Evolutionary conservation across 2,329 filamentous ascomycete genomes (phyloP).

Genomic region (Lasiodiplodia hormozganensis): DNA sequence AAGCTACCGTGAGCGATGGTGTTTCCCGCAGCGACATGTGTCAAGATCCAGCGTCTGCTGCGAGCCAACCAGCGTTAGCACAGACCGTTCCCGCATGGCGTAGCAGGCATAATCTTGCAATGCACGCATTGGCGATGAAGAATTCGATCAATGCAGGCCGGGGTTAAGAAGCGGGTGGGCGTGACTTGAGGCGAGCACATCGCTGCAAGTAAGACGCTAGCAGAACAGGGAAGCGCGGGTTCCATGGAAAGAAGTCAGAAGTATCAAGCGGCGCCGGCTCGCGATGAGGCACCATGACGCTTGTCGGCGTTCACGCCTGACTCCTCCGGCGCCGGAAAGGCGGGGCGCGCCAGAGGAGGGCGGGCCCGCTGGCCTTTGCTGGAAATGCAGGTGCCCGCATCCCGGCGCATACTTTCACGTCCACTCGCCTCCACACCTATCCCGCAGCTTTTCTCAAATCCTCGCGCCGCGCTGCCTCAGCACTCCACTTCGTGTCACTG

Average conservation of each 20-base stretch:
- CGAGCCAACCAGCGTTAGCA: background rate
- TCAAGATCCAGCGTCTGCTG: background rate
- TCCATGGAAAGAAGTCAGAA: background rate
- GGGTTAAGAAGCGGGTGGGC: background rate
- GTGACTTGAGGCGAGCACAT: background rate
- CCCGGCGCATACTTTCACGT: conserved; percentile 19
- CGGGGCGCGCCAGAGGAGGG: conserved; percentile 3
- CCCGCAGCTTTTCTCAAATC: conserved; percentile 5
- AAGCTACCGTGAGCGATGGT: background rate
- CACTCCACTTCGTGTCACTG: conserved; percentile 5
- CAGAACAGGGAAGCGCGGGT: background rate
- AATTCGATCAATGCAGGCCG: background rate
- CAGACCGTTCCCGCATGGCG: background rate
- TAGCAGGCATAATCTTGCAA: background rate
- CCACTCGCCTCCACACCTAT: conserved; percentile 21
- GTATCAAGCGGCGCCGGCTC: background rate
- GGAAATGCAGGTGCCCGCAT: conserved; percentile 26
- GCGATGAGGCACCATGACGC: background rate
- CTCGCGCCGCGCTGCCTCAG: background rate
- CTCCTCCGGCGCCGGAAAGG: conserved; percentile 18
- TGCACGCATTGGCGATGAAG: background rate
- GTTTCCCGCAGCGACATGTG: background rate
- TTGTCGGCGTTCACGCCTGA: conserved; percentile 16
- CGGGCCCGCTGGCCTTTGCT: conserved; percentile 9
- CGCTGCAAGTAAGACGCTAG: background rate